Percentiles rank a stretch among this genome's conserved stretches.
phyloP scores from a whole-genome alignment of 345 rosid species.

The Populus ilicifolia region DNA sequence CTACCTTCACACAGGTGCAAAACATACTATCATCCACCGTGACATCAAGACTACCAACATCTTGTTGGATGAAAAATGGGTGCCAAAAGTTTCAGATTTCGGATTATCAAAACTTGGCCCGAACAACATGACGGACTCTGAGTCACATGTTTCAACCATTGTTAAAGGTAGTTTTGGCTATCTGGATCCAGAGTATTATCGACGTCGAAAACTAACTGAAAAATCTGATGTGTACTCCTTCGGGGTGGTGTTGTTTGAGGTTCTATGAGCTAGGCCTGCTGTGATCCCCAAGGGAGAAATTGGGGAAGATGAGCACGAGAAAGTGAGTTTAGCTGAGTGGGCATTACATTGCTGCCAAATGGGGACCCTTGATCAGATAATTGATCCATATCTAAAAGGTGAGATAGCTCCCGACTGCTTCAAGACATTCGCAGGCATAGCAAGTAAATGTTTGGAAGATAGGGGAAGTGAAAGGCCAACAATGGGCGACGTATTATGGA shows the following conservation, averaged over 20 bases:
- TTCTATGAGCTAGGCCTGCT: slow-evolving; percentile 29
- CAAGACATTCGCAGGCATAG: slow-evolving; percentile 5
- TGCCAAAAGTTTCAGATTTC: slow-evolving; percentile 18
- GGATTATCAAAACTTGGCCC: slow-evolving; percentile 11
- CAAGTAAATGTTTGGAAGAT: slow-evolving; percentile 12
- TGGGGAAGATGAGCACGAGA: slow-evolving; percentile 8
- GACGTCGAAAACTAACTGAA: slow-evolving; percentile 1
- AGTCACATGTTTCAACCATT: not conserved
- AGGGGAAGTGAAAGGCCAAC: slow-evolving; percentile 10
- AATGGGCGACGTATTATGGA: slow-evolving; percentile 9
- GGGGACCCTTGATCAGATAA: slow-evolving; percentile 19
- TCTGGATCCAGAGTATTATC: slow-evolving; percentile 14
- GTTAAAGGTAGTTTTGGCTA: slow-evolving; percentile 12
- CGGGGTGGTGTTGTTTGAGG: slow-evolving; percentile 35
- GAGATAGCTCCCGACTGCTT: slow-evolving; percentile 21
- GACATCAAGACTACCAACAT: slow-evolving; percentile 19
- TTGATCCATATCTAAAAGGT: slow-evolving; percentile 30
- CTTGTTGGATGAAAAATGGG: slow-evolving; percentile 11
- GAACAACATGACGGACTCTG: not conserved
- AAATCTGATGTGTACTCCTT: slow-evolving; percentile 28
- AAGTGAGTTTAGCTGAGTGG: slow-evolving; percentile 30
- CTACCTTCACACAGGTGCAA: slow-evolving; percentile 15
- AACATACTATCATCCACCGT: slow-evolving; percentile 14
- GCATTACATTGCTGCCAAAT: slow-evolving; percentile 15
- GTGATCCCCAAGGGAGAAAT: slow-evolving; percentile 4